phyloP scores from a whole-genome alignment of 768 basidiomycete genomes.

The Phlebiopsis flavidoalba region DNA sequence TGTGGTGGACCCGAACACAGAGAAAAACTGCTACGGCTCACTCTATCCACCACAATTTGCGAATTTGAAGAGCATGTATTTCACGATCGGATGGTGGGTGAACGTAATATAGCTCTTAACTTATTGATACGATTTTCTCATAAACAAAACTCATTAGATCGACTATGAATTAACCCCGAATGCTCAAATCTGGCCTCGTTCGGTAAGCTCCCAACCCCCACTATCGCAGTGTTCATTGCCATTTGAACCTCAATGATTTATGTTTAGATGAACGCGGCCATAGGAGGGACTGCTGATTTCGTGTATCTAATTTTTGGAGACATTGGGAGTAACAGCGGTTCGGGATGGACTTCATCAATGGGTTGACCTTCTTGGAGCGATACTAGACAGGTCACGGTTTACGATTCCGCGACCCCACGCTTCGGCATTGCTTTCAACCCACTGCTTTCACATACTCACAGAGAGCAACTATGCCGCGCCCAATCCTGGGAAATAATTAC shows the following conservation, averaged over 20 bases:
- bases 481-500: no score
- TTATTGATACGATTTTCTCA: no score
- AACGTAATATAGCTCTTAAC: neutral
- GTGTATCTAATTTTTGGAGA: constrained; percentile 56
- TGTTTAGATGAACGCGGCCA: constrained; percentile 38
- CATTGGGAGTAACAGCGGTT: constrained; percentile 42
- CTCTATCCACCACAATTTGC: constrained; percentile 37
- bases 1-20: constrained; percentile 42
- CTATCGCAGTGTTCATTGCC: no score
- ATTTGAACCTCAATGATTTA: neutral
- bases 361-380: constrained; percentile 12
- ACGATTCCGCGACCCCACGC: no score
- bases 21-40: constrained; percentile 47
- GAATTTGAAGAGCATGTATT: constrained; percentile 42
- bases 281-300: constrained; percentile 44
- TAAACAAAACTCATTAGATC: neutral
- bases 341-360: constrained; percentile 56
- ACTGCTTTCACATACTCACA: no score
- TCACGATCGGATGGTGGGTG: constrained; percentile 38
- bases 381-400: no score
- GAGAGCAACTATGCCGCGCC: no score
- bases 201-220: constrained; percentile 8
- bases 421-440: no score
- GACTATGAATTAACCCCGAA: constrained; percentile 50
- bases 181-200: constrained; percentile 57